A percentile compares a stretch with the other conserved stretches of the same genome.
Evolutionary conservation across 495 filamentous ascomycete genomes (phyloP).

Genomic region (Articulospora tetracladia): DNA sequence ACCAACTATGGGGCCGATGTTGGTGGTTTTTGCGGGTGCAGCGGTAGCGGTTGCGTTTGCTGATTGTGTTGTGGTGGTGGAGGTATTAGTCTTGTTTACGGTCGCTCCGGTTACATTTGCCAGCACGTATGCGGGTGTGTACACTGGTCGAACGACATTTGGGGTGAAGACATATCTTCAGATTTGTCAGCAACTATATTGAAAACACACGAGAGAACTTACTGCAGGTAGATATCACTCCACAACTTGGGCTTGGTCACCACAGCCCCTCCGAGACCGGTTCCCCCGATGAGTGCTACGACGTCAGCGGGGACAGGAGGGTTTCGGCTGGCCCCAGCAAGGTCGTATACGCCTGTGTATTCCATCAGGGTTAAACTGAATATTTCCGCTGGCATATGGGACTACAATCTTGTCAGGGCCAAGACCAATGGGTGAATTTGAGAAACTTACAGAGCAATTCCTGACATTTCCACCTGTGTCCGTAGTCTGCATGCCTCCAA

Average conservation of each 20-base stretch:
- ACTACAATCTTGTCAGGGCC: not conserved
- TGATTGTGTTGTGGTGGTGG: not conserved
- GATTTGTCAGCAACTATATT: not conserved
- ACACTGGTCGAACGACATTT: not conserved
- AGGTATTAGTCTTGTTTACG: not conserved
- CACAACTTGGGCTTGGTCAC: slow-evolving; percentile 1
- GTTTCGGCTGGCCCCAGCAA: not conserved
- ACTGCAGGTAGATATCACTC: slow-evolving; percentile 5
- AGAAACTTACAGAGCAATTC: slow-evolving; percentile 2
- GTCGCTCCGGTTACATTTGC: not conserved
- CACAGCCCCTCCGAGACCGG: slow-evolving; percentile 3
- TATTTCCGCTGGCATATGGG: slow-evolving; percentile 13
- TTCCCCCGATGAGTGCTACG: slow-evolving; percentile 2
- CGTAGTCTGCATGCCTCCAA: slow-evolving; percentile 10
- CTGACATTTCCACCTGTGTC: slow-evolving; percentile 1
- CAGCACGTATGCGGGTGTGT: slow-evolving; percentile 1
- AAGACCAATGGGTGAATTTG: not conserved
- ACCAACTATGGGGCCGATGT: not conserved
- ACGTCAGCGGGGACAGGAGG: slow-evolving; percentile 8
- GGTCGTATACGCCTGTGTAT: slow-evolving; percentile 9
- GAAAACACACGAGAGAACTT: not conserved
- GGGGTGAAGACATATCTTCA: slow-evolving; percentile 7
- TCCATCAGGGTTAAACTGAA: slow-evolving; percentile 4
- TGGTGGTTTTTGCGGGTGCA: not conserved
- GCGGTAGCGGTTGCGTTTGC: not conserved